Evolutionary conservation across 352 stramenopile species (phyloP), one percentile per base, ranked within the genome.

Genomic region (Globisporangium abappressorium): DNA sequence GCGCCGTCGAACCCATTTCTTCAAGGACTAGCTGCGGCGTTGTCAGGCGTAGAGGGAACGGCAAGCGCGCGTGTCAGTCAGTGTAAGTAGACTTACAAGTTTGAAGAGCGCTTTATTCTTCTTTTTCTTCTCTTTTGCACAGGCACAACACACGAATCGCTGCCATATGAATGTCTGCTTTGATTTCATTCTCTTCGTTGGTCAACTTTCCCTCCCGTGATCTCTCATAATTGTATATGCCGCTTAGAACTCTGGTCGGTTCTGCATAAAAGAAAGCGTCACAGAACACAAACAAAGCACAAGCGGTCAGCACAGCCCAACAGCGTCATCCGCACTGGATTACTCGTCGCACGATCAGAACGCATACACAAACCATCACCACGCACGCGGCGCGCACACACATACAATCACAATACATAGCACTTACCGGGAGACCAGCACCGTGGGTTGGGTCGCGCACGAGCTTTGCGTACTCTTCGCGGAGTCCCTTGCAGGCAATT

Each of bases 391-490:
- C 15, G 41, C 18, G 24, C 30, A 15, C 22, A 57, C 1, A 49
- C 4, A 22, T 12, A 24, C 15, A 46, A 1, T 9, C 14, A 63
- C 14, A 15, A 34, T 33, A 64, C 51, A 18, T 4, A 36, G 6
- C 2, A 71, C 75, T n/a, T 74, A 94, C 86, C 71, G 86, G 86
- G 51, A 78, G 75, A 22, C 86, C 86, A 70, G 78, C 84, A 55
- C 85, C 85, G 58, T 90, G 82, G 60, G 86, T 91, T 46, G 88
- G 88, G 75, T 95, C 88, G 65, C 81, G 83, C 63, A 95, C 78
- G 51, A 95, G 83, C 66, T 78, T 85, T 55, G 73, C 85, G 71
- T 95, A 95, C 76, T 95, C 84, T 63, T 95, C 85, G 60, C 88
- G 86, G 57, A 95, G 65, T 24, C 64, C 69, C 75, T 93, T 94